Conservation (phyloP, 306 rosid species). For the Medicago arabica region DNA sequence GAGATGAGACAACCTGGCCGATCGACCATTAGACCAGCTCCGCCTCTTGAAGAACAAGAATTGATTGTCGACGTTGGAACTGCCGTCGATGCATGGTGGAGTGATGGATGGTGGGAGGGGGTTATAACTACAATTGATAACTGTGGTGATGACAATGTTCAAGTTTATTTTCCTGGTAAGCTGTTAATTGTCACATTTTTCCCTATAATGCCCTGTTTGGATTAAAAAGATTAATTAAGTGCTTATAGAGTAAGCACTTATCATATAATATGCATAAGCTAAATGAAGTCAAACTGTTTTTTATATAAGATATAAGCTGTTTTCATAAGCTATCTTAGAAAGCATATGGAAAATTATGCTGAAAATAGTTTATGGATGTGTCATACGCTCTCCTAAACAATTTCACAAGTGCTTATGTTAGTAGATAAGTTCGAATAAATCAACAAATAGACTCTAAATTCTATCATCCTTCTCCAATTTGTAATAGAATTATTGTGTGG, state of each 20-base stretch:
- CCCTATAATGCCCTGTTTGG: background rate
- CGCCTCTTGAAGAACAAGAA: constrained; percentile 57
- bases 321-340: background rate
- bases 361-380: background rate
- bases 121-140: constrained; percentile 64
- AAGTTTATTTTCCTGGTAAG: constrained; percentile 82
- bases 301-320: background rate
- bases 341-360: background rate
- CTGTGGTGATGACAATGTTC: constrained; percentile 52
- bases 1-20: constrained; percentile 85
- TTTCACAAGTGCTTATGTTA: background rate
- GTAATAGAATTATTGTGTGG: constrained; percentile 22
- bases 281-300: background rate
- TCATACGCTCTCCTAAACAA: background rate
- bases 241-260: background rate
- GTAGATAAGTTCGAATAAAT: background rate
- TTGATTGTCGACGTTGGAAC: constrained; percentile 62
- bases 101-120: constrained; percentile 99
- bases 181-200: constrained; percentile 6
- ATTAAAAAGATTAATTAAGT: background rate
- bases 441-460: background rate
- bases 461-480: constrained; percentile 12
- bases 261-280: background rate
- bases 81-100: constrained; percentile 99
- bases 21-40: constrained; percentile 77